phyloP scores from a whole-genome alignment of 2,329 filamentous ascomycete species.

The Huntiella omanensis region DNA sequence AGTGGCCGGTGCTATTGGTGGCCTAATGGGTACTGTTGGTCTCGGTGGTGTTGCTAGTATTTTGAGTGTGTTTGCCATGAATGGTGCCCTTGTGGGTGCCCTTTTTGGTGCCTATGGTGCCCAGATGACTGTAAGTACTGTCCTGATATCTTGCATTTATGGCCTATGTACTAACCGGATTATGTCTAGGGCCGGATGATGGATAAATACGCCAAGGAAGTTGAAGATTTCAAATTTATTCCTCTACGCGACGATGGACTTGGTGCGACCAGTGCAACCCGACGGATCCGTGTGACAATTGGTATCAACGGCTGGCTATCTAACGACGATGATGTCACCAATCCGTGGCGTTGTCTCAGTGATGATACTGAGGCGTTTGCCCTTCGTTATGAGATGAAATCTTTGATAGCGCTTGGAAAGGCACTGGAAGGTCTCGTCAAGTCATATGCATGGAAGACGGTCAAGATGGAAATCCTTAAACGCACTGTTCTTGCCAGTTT shows the following conservation, averaged over 20 bases:
- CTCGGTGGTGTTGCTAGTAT: conserved; percentile 74
- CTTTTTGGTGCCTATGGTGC: conserved; percentile 82
- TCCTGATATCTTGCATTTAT: neutral
- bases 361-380: conserved; percentile 64
- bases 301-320: conserved; percentile 77
- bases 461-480: conserved; percentile 58
- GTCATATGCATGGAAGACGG: conserved; percentile 54
- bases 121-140: conserved; percentile 35
- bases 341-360: conserved; percentile 61
- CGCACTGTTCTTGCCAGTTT: conserved; percentile 50
- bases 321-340: conserved; percentile 52
- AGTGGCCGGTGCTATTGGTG: conserved; percentile 69
- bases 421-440: conserved; percentile 53
- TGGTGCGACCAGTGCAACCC: neutral
- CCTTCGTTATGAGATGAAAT: conserved; percentile 63
- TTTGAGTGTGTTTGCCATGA: conserved; percentile 70
- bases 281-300: conserved; percentile 58
- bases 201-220: conserved; percentile 71
- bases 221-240: conserved; percentile 65
- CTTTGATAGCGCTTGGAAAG: conserved; percentile 57
- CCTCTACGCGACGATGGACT: conserved; percentile 33
- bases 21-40: conserved; percentile 67
- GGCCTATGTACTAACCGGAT: neutral
- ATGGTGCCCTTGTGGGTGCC: conserved; percentile 66
- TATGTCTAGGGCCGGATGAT: conserved; percentile 50